Evolutionary conservation across 148 eudicot genomes (phyloP).

Genomic region (Vaccinium darrowii): DNA sequence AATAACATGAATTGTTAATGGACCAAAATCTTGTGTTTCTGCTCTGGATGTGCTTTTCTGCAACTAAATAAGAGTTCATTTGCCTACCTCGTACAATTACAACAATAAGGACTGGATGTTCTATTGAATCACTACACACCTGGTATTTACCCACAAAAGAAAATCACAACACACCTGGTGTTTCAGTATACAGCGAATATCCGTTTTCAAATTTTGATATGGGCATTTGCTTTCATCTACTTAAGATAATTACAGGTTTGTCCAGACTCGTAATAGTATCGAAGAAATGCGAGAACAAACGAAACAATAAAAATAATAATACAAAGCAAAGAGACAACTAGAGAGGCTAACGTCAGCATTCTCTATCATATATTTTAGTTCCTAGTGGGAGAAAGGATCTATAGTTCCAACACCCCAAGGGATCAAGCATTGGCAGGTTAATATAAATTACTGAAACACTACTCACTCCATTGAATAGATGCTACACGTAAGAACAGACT

Average conservation of each 20-base stretch:
- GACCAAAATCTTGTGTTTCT: background rate
- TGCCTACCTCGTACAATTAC: background rate
- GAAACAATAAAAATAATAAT: too few relatives aligned
- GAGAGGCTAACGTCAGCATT: too few relatives aligned
- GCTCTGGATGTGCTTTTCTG: background rate
- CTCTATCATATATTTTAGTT: too few relatives aligned
- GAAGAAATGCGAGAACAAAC: too few relatives aligned
- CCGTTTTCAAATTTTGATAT: background rate
- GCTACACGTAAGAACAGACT: too few relatives aligned
- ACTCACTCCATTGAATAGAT: too few relatives aligned
- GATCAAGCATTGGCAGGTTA: too few relatives aligned
- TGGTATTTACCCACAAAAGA: background rate
- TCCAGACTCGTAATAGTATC: background rate
- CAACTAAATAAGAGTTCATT: background rate
- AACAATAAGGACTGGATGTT: too few relatives aligned
- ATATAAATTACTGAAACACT: too few relatives aligned
- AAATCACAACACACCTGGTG: background rate
- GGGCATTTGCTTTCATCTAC: background rate
- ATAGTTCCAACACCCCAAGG: too few relatives aligned
- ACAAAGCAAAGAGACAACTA: too few relatives aligned
- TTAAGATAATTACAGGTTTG: background rate
- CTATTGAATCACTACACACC: background rate
- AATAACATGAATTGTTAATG: background rate
- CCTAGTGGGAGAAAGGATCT: too few relatives aligned
- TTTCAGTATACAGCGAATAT: background rate